A percentile compares a stretch with the other conserved stretches of the same genome.
Conservation (phyloP, 2,329 filamentous ascomycete species). For the Cytospora chrysosperma region DNA sequence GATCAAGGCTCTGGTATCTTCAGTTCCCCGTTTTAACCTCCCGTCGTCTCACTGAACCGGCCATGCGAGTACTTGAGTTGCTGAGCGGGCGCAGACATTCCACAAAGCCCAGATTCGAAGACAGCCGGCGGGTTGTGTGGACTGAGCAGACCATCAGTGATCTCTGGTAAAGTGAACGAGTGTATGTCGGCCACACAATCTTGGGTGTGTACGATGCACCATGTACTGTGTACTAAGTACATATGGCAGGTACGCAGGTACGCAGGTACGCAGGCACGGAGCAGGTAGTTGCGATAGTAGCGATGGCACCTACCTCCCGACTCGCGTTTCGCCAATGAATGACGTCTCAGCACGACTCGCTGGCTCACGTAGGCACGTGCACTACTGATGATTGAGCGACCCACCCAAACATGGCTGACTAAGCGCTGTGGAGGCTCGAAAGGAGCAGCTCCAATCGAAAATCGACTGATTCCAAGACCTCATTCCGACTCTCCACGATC, state of each 20-base stretch:
- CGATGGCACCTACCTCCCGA: neutral
- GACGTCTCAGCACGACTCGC: neutral
- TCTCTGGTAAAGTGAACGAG: too few relatives aligned
- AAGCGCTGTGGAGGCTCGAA: neutral
- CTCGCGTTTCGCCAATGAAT: neutral
- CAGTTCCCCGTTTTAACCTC: conserved; percentile 1
- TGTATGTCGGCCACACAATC: neutral
- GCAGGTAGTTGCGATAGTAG: neutral
- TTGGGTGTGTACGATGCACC: neutral
- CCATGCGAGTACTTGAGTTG: neutral
- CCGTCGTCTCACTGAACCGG: conserved; percentile 4
- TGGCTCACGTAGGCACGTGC: neutral
- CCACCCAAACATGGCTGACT: neutral
- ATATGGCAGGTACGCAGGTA: too few relatives aligned
- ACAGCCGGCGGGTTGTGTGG: neutral
- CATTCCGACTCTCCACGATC: neutral
- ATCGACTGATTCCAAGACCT: conserved; percentile 17
- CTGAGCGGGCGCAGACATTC: conserved; percentile 6
- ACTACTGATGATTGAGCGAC: neutral
- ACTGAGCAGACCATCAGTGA: neutral
- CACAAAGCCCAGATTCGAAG: neutral
- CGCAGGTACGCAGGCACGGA: too few relatives aligned
- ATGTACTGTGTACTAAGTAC: too few relatives aligned
- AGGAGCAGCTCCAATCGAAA: conserved; percentile 5
- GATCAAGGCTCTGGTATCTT: neutral